Evolutionary conservation across 306 rosid genomes (phyloP).

Genomic region (Rosa chinensis): DNA sequence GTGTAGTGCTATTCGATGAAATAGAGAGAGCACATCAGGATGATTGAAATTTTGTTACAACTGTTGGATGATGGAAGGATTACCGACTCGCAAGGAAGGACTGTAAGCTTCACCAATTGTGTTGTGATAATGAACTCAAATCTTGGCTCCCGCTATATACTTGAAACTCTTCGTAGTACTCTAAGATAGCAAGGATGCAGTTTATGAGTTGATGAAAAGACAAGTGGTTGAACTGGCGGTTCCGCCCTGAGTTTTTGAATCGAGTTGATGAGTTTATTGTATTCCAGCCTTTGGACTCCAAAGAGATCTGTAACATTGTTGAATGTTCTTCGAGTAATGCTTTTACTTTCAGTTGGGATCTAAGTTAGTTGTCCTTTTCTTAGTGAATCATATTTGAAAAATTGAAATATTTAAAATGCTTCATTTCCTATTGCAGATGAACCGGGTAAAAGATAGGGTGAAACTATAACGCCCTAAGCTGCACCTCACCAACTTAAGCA

Average conservation of each 20-base stretch:
- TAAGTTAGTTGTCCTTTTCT: background rate
- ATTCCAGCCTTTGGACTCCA: constrained; percentile 88
- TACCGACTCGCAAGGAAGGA: constrained; percentile 95
- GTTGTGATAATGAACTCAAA: constrained; percentile 94
- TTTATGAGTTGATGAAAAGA: constrained; percentile 75
- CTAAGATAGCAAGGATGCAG: constrained; percentile 65
- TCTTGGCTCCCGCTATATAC: constrained; percentile 87
- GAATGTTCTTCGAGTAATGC: constrained; percentile 26
- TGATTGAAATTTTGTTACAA: constrained; percentile 83
- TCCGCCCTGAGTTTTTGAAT: constrained; percentile 92
- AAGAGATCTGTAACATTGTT: constrained; percentile 72
- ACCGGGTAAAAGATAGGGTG: too few species aligned
- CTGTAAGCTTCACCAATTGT: constrained; percentile 87
- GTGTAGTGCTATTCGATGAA: constrained; percentile 83
- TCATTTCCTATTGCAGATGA: too few species aligned
- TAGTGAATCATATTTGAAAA: background rate
- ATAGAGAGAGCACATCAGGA: constrained; percentile 94
- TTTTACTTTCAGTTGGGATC: background rate
- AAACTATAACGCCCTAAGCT: too few species aligned
- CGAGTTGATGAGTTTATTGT: constrained; percentile 93
- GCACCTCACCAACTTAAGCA: too few species aligned
- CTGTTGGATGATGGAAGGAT: constrained; percentile 95
- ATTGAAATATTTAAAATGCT: background rate
- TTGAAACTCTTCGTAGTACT: constrained; percentile 73
- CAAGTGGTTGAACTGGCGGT: constrained; percentile 90